Evolutionary conservation across 1,284 basidiomycete species (phyloP).

Genomic region (Wolfiporia cocos): DNA sequence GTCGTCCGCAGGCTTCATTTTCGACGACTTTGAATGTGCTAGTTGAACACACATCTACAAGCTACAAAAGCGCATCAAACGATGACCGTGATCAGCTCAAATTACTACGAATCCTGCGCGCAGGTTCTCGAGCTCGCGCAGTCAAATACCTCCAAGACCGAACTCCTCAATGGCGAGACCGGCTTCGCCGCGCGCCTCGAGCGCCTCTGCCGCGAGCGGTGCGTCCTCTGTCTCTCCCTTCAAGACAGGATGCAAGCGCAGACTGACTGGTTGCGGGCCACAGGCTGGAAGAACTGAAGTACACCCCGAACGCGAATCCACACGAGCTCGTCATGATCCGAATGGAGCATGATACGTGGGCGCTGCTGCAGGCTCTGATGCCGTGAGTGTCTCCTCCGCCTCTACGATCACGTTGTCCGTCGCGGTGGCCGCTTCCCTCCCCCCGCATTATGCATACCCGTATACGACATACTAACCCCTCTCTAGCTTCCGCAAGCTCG

Average conservation of each 20-base stretch:
- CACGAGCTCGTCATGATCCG: slow-evolving; percentile 57
- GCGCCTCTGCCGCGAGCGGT: slow-evolving; percentile 62
- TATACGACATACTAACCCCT: neutral
- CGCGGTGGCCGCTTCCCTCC: neutral
- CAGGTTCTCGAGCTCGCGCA: slow-evolving; percentile 58
- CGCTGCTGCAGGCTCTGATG: slow-evolving; percentile 68
- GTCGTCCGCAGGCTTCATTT: no score
- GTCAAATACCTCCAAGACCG: no score
- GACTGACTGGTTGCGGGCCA: slow-evolving; percentile 45
- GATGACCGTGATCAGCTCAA: neutral
- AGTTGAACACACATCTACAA: no score
- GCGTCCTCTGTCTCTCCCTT: slow-evolving; percentile 19
- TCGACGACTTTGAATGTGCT: no score
- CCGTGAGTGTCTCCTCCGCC: slow-evolving; percentile 36
- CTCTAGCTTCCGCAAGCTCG: slow-evolving; percentile 56
- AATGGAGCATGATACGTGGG: slow-evolving; percentile 81
- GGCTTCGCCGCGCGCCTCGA: slow-evolving; percentile 67
- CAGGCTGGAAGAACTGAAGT: slow-evolving; percentile 29
- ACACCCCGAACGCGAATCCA: no score
- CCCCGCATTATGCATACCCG: neutral
- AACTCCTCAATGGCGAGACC: slow-evolving; percentile 53
- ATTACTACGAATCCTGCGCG: slow-evolving; percentile 38
- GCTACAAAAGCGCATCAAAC: no score
- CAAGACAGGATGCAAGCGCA: slow-evolving; percentile 15
- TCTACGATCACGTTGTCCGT: neutral